Percentiles rank a stretch among this genome's conserved stretches.
These are phyloP conservation scores for Pleurotus pulmonarius DNA, from an alignment of 768 basidiomycete genomes.

Conservation along the genomic window DNA sequence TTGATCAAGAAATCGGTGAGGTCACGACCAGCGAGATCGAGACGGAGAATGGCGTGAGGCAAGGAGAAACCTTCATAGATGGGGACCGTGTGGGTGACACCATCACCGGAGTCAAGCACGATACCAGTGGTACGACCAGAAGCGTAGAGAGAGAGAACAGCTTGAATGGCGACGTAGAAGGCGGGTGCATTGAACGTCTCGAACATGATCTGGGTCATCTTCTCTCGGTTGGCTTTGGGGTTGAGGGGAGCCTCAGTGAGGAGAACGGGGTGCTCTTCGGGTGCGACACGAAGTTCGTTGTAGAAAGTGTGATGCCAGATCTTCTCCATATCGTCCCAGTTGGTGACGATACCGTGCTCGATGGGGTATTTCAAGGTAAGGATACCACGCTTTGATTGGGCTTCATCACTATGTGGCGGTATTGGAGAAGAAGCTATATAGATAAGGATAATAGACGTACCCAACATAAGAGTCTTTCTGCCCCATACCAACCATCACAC, in stretches of 20 bases:
- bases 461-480: constrained; percentile 97
- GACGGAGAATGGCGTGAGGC: constrained; percentile 88
- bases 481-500: constrained; percentile 97
- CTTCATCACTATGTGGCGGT: constrained; percentile 63
- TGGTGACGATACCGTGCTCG: constrained; percentile 92
- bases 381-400: constrained; percentile 94
- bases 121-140: constrained; percentile 95
- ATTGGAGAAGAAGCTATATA: background rate
- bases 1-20: constrained; percentile 83
- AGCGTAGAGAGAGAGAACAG: constrained; percentile 87
- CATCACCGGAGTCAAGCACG: constrained; percentile 94
- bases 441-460: constrained; percentile 37
- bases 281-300: constrained; percentile 91
- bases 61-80: constrained; percentile 94
- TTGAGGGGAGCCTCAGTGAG: constrained; percentile 91
- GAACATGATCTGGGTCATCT: constrained; percentile 98
- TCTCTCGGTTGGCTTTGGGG: constrained; percentile 90
- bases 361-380: constrained; percentile 91
- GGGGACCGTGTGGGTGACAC: constrained; percentile 94
- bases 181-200: constrained; percentile 93
- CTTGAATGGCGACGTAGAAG: constrained; percentile 91
- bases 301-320: constrained; percentile 99
- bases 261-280: constrained; percentile 89
- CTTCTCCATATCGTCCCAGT: constrained; percentile 99
- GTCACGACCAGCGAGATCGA: constrained; percentile 92